These are phyloP conservation scores for Leccinellum albellum DNA, from an alignment of 768 basidiomycete species.

Conservation along the genomic window DNA sequence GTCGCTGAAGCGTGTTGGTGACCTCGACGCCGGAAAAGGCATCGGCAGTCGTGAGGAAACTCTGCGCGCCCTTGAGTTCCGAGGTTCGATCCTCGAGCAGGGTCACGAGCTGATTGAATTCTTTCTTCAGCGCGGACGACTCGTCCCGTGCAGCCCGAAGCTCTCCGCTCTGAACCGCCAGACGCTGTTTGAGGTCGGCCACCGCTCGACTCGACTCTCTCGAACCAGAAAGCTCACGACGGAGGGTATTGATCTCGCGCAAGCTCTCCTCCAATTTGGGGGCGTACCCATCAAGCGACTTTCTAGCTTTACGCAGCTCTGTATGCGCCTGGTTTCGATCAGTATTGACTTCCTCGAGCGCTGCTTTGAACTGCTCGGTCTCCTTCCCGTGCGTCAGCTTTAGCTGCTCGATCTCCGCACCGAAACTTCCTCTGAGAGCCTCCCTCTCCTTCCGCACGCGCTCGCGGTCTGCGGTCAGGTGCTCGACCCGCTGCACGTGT, in stretches of 20 bases:
- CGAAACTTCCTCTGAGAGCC: constrained; percentile 6
- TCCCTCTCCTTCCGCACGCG: constrained; percentile 25
- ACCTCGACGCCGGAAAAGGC: not conserved
- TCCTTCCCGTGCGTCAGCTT: constrained; percentile 14
- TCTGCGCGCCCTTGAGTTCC: constrained; percentile 44
- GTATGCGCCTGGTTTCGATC: constrained; percentile 18
- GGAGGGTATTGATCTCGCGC: constrained; percentile 18
- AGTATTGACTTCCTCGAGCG: constrained; percentile 26
- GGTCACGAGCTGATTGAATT: constrained; percentile 25
- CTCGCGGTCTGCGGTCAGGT: constrained; percentile 23
- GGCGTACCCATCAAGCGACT: constrained; percentile 16
- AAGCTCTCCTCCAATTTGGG: constrained; percentile 16
- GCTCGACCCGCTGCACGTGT: constrained; percentile 17
- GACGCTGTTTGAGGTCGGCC: constrained; percentile 14
- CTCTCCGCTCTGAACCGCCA: constrained; percentile 21
- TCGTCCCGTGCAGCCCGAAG: constrained; percentile 23
- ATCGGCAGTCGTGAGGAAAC: constrained; percentile 44
- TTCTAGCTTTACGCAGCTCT: constrained; percentile 21
- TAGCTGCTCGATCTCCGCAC: constrained; percentile 23
- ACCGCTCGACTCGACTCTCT: constrained; percentile 12
- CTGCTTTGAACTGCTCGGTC: constrained; percentile 9
- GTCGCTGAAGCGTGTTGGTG: constrained; percentile 34
- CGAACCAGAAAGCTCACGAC: constrained; percentile 8
- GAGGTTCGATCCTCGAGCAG: constrained; percentile 40
- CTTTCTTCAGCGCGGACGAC: constrained; percentile 26